Base-by-base conservation (phyloP, 192 early-diverging fungal species). In the Spizellomyces sp. region DNA sequence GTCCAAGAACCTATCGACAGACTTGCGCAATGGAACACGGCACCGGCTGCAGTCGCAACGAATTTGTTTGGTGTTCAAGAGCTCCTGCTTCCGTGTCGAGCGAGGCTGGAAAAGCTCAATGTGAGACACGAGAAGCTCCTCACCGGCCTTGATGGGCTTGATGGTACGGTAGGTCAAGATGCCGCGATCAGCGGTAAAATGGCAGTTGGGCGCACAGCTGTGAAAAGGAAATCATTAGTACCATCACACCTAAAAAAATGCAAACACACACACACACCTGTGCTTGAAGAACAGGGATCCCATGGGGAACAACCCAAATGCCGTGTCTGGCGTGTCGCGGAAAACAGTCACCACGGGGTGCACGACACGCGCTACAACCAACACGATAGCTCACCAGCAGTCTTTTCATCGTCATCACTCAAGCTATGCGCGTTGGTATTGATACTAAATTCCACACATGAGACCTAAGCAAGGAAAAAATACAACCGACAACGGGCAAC, bases 41-140 rank as follows among this genome's bases (percentile, higher is more conserved):
- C 91, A 92, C 17, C 91, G 75, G 58, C 74, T 77, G 77, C 91
- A 92, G 79, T 90, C 85, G 79, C 91, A 92, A 84, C 87, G 88
- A 75, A 91, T 87, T 64, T 89, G 91, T 19, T 86, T 88, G 50
- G 85, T 77, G 36, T 80, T 69, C 71, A 88, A 76, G n/a, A 92
- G 78, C 22, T 89, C 87, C 65, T 87, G 85, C 27, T 88, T 86
- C 42, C 91, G 85, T 76, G 89, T 84, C 67, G 88, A 81, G 67
- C 91, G 86, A 21, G 85, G 79, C 67, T 87, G 86, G 78, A 80
- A 91, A 42, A 92, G 76, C 64, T 92, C 90, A 54, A 88, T 87
- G 61, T 86, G 90, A 21, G 85, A 85, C 27, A 92, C 81, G 6
- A 82, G 81, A 19, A 92, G 77, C n/a, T 87, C 89, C 17, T 83